Conservation (phyloP, 1,284 basidiomycete species). For the Marasmius tenuissimus region DNA sequence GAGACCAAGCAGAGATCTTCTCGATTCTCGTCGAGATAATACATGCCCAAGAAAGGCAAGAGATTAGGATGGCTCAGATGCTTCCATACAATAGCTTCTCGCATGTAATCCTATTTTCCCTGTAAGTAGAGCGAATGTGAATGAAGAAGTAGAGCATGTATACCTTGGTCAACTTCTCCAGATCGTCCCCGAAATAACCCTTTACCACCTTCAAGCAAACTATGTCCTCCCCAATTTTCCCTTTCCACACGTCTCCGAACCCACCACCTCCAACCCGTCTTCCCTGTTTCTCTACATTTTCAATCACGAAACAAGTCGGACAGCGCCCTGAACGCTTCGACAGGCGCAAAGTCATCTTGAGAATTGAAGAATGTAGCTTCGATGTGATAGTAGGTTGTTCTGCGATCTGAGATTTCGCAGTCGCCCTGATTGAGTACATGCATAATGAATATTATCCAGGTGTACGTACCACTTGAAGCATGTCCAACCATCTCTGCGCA, state of each 20-base stretch:
- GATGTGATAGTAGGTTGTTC: not conserved
- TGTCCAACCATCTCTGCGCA: not conserved
- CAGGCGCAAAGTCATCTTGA: not conserved
- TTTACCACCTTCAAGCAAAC: not conserved
- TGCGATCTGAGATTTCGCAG: not conserved
- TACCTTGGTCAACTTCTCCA: not conserved
- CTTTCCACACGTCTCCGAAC: not conserved
- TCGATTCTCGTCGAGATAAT: slow-evolving; percentile 8
- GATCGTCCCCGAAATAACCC: not conserved
- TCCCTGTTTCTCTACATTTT: not conserved
- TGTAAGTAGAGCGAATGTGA: not conserved
- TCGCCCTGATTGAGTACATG: not conserved
- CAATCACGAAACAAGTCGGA: not conserved
- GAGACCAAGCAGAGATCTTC: slow-evolving; percentile 9
- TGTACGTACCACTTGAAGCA: not conserved
- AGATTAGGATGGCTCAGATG: slow-evolving; percentile 1
- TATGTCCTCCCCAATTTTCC: not conserved
- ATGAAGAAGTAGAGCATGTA: not conserved
- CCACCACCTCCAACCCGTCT: not conserved
- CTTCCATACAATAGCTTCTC: not conserved
- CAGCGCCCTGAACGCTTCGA: not conserved
- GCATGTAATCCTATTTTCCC: not conserved
- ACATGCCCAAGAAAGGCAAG: slow-evolving; percentile 1
- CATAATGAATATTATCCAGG: not conserved
- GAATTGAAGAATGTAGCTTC: not conserved